These are phyloP conservation scores for Leccinum ponderosum DNA, from an alignment of 1,284 basidiomycete genomes.

Conservation along the genomic window DNA sequence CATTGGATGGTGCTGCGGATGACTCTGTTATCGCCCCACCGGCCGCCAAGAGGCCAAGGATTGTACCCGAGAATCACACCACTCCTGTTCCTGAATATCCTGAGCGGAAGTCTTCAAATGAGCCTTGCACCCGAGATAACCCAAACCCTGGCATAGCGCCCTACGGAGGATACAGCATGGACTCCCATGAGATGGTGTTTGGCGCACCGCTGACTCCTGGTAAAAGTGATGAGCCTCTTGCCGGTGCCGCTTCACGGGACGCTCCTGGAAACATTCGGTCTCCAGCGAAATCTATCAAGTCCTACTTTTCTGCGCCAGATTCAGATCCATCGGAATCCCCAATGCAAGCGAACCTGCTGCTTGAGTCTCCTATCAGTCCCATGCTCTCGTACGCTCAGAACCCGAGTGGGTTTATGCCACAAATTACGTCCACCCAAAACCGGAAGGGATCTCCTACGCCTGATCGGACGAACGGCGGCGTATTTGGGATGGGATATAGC, in stretches of 20 bases:
- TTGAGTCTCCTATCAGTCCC: constrained; percentile 40
- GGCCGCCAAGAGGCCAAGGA: constrained; percentile 20
- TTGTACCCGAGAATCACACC: constrained; percentile 3
- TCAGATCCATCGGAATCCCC: constrained; percentile 38
- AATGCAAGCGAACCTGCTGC: constrained; percentile 27
- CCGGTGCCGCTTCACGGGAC: background rate
- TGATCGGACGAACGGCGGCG: constrained; percentile 24
- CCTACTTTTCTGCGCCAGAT: constrained; percentile 45
- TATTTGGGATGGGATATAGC: constrained; percentile 40
- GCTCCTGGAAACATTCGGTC: constrained; percentile 23
- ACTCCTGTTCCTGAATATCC: background rate
- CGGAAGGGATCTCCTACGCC: constrained; percentile 14
- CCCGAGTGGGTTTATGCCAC: constrained; percentile 39
- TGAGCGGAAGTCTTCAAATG: constrained; percentile 7
- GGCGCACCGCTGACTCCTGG: constrained; percentile 6
- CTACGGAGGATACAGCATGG: background rate
- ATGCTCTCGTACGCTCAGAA: constrained; percentile 41
- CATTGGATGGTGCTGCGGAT: constrained; percentile 7
- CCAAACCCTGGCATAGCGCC: constrained; percentile 1
- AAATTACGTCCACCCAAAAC: constrained; percentile 41
- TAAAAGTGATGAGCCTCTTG: constrained; percentile 3
- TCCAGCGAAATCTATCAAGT: constrained; percentile 37
- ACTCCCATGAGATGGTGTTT: background rate
- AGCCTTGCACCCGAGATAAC: constrained; percentile 1
- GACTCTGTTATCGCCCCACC: constrained; percentile 11